Percentiles rank a stretch among this genome's conserved stretches.
Evolutionary conservation across 768 basidiomycete species (phyloP).

Genomic region (Hericium alpestre): DNA sequence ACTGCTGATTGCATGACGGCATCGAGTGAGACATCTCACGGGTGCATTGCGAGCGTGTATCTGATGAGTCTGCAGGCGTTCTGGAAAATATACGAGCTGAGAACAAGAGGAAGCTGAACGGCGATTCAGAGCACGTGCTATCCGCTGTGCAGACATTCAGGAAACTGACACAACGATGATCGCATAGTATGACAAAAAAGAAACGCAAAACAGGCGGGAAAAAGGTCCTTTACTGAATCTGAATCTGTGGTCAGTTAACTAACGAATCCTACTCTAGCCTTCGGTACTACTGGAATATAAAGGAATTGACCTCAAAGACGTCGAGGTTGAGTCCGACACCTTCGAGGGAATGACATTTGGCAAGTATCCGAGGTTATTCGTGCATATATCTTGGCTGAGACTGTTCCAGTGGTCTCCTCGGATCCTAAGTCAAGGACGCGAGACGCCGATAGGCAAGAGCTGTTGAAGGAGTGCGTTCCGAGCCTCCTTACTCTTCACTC

Average conservation of each 20-base stretch:
- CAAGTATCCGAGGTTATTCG: slow-evolving; percentile 25
- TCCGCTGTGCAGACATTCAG: background rate
- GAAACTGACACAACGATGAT: background rate
- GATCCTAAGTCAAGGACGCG: slow-evolving; percentile 63
- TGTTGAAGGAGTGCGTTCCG: slow-evolving; percentile 50
- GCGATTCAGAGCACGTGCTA: slow-evolving; percentile 35
- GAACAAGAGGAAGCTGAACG: slow-evolving; percentile 69
- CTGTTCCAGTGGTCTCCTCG: slow-evolving; percentile 52
- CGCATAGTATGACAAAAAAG: slow-evolving; percentile 36
- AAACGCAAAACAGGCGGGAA: slow-evolving; percentile 44
- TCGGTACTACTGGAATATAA: slow-evolving; percentile 54
- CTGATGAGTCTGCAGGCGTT: slow-evolving; percentile 29
- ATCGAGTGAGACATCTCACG: slow-evolving; percentile 32
- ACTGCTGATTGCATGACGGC: slow-evolving; percentile 66
- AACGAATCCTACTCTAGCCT: slow-evolving; percentile 27
- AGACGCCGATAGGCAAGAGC: slow-evolving; percentile 56
- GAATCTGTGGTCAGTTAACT: background rate
- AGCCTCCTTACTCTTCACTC: background rate
- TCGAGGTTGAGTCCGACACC: slow-evolving; percentile 50
- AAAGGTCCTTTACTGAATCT: slow-evolving; percentile 28
- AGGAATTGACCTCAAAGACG: slow-evolving; percentile 50
- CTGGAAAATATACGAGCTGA: slow-evolving; percentile 51
- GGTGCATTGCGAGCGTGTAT: background rate
- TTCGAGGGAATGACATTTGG: slow-evolving; percentile 76
- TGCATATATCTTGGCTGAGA: background rate